These are phyloP conservation scores for Karstenula rhodostoma DNA, from an alignment of 2,329 filamentous ascomycete genomes.

Conservation along the genomic window DNA sequence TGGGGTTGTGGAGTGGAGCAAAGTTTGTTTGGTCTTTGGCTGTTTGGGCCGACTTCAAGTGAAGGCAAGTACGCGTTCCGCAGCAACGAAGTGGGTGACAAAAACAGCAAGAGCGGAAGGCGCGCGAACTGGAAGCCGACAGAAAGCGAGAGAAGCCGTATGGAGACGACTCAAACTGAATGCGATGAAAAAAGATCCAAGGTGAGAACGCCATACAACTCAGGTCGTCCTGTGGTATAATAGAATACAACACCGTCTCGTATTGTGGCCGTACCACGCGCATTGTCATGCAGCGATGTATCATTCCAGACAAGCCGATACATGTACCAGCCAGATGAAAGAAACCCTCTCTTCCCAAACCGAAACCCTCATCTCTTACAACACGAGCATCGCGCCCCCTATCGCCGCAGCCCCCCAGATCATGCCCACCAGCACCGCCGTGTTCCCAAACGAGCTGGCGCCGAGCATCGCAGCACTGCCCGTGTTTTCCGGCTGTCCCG, in stretches of 20 bases:
- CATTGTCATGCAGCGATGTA: not conserved
- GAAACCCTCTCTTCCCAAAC: not conserved
- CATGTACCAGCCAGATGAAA: not conserved
- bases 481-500: not conserved
- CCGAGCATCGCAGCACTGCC: not conserved
- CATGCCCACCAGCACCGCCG: not conserved
- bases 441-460: constrained; percentile 4
- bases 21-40: not conserved
- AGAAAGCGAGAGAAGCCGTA: not conserved
- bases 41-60: not conserved
- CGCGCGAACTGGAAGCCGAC: not conserved
- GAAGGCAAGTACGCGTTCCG: not conserved
- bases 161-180: not conserved
- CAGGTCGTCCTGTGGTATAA: not conserved
- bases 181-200: constrained; percentile 4
- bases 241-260: not conserved
- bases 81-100: not conserved
- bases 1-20: too few relatives aligned
- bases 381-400: constrained; percentile 1
- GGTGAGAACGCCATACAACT: not conserved
- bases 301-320: not conserved
- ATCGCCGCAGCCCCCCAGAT: constrained; percentile 10
- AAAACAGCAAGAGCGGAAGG: not conserved
- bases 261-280: not conserved
- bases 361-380: not conserved